These are phyloP conservation scores for Bryoglossum gracile DNA, from an alignment of 495 filamentous ascomycete species.

Conservation along the genomic window DNA sequence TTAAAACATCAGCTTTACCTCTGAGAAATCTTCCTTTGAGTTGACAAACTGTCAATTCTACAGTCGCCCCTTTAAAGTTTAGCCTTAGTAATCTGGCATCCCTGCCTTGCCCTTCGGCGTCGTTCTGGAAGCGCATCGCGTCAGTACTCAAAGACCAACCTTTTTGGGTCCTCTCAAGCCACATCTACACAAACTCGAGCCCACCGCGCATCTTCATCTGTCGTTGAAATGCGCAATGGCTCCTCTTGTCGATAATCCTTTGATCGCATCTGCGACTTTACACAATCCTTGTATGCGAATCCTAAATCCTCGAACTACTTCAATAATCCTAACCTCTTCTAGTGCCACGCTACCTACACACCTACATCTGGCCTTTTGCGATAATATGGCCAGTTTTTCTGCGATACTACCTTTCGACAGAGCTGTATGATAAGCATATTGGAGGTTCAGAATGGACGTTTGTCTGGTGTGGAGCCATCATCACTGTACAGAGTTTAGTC, in stretches of 20 bases:
- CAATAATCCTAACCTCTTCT: conserved; percentile 9
- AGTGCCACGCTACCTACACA: conserved; percentile 69
- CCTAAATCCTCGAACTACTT: neutral
- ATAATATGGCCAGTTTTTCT: conserved; percentile 89
- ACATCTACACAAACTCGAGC: neutral
- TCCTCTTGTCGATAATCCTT: conserved; percentile 81
- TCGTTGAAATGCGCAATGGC: conserved; percentile 27
- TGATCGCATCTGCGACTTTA: conserved; percentile 81
- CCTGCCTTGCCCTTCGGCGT: no score
- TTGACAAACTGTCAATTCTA: no score
- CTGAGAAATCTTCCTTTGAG: no score
- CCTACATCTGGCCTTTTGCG: conserved; percentile 87
- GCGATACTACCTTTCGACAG: conserved; percentile 70
- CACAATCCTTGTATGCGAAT: conserved; percentile 55
- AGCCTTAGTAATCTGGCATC: no score
- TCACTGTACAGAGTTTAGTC: conserved; percentile 77
- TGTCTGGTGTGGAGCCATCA: conserved; percentile 79
- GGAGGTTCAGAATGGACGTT: conserved; percentile 92
- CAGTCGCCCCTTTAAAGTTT: no score
- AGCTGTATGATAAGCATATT: conserved; percentile 85
- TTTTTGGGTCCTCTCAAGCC: conserved; percentile 1
- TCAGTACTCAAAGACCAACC: no score
- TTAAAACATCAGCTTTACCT: no score
- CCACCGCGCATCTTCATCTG: conserved; percentile 18
- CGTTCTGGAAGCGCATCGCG: no score